Evolutionary conservation across 306 rosid genomes (phyloP), one percentile per base, ranked within the genome.

Genomic region (Trifolium pratense): DNA sequence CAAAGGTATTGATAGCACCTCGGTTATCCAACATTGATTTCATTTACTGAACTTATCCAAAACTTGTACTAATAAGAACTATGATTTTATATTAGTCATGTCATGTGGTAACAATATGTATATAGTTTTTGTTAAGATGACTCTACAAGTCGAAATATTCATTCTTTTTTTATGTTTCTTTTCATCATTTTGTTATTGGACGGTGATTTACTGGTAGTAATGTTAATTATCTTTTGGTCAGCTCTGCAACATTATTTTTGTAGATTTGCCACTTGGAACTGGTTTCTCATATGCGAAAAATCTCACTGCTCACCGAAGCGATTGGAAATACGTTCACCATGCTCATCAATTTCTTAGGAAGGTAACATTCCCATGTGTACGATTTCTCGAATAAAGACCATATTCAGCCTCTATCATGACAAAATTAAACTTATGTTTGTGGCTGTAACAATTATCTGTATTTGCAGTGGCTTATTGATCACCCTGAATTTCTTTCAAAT

Each of bases 381-480:
- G n/a, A n/a, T 21, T 21, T 21, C 25, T 21, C 25, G 25, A 21
- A 46, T 15, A 2, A 46, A 46, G 9, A 46, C 53, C 7, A 48
- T 6, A 46, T 0, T 46, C 3, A 18, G 18, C 18, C 5, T 46
- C 8, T 0, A 43, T 13, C n/a, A 12, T 12, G 49, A 43, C 49
- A 12, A 89, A 86, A 46, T 20, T 5, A 43, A 34, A 34, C 13
- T 46, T 46, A 14, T 15, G 16, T 7, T 46, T 29, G 5, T 75
- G 15, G 39, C 1, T 75, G 9, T n/a, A 9, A 83, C 17, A 12
- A 15, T 66, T 6, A 11, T 83, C 3, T 34, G 26, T 78, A 3
- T 66, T 68, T 84, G 80, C 14, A 93, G 98, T 93, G 98, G 98
- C 40, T 89, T 68, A 37, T 81, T 49, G 76, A 76, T 45, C 96